Percentiles rank a stretch among this genome's conserved stretches.
These are phyloP conservation scores for Colletotrichum sp. DNA, from an alignment of 2,329 filamentous ascomycete genomes.

Conservation along the genomic window DNA sequence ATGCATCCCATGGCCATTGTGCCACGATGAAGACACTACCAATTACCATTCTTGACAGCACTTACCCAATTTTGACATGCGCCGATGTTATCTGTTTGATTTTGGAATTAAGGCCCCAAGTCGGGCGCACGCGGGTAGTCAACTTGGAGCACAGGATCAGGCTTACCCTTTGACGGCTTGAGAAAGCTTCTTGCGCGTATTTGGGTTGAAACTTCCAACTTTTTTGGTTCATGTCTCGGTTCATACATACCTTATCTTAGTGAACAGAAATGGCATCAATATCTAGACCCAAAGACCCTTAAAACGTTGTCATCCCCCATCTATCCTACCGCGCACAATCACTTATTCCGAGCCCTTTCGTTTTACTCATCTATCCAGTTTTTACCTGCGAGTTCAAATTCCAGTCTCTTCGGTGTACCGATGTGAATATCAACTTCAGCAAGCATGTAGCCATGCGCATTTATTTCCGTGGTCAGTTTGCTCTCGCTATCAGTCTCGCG, in stretches of 20 bases:
- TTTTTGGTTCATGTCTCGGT: background rate
- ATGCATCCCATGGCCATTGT: background rate
- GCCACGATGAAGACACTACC: background rate
- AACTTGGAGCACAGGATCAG: accelerated
- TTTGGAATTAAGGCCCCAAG: background rate
- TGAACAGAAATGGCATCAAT: background rate
- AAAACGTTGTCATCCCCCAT: background rate
- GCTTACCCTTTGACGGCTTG: background rate
- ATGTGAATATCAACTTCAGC: accelerated
- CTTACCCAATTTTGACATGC: accelerated
- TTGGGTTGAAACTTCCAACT: too few species aligned
- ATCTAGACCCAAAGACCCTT: background rate
- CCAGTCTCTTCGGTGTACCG: background rate
- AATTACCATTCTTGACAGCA: accelerated
- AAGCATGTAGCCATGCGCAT: accelerated
- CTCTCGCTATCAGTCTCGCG: background rate
- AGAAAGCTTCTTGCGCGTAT: too few species aligned
- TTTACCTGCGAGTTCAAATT: background rate
- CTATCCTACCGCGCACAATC: background rate
- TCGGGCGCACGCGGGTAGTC: background rate
- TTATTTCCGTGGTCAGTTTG: accelerated
- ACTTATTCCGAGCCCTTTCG: accelerated
- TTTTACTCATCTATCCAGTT: accelerated
- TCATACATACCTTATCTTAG: accelerated
- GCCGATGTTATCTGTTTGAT: background rate